These are phyloP conservation scores for Linnemannia schmuckeri DNA, from an alignment of 192 early-diverging fungal genomes.

Conservation along the genomic window DNA sequence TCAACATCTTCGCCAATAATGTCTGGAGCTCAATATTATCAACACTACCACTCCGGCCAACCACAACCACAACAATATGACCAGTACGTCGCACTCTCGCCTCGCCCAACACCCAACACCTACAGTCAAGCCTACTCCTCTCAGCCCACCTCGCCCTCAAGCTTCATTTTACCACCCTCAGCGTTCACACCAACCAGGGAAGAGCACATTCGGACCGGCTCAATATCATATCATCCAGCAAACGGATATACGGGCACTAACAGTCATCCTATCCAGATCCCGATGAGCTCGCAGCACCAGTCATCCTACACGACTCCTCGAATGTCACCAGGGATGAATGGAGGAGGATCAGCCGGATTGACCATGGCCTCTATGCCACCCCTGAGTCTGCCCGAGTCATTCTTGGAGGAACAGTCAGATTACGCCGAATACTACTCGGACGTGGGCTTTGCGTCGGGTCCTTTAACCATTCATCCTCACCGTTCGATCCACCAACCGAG, in stretches of 20 bases:
- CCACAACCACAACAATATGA: slow-evolving; percentile 36
- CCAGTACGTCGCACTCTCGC: slow-evolving; percentile 30
- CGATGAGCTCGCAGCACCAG: not conserved
- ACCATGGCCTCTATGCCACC: slow-evolving; percentile 28
- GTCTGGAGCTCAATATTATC: slow-evolving; percentile 45
- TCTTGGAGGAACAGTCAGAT: slow-evolving; percentile 44
- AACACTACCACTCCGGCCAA: slow-evolving; percentile 28
- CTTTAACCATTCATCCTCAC: not conserved
- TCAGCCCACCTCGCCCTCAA: slow-evolving; percentile 43
- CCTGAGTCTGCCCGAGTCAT: slow-evolving; percentile 31
- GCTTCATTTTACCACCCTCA: slow-evolving; percentile 48
- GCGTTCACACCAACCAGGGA: slow-evolving; percentile 32
- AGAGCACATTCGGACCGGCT: slow-evolving; percentile 34
- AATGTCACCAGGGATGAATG: slow-evolving; percentile 39
- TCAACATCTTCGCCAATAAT: slow-evolving; percentile 32
- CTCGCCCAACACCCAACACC: slow-evolving; percentile 35
- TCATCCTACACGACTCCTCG: slow-evolving; percentile 39
- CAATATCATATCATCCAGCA: slow-evolving; percentile 25
- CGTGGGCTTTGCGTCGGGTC: slow-evolving; percentile 22
- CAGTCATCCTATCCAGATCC: slow-evolving; percentile 33
- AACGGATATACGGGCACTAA: not conserved
- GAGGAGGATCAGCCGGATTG: slow-evolving; percentile 10
- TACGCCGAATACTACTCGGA: slow-evolving; percentile 56
- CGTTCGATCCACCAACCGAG: not conserved
- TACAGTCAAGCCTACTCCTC: slow-evolving; percentile 32